Evolutionary conservation across 1,284 basidiomycete species (phyloP).

Genomic region (Pisolithus thermaeus): DNA sequence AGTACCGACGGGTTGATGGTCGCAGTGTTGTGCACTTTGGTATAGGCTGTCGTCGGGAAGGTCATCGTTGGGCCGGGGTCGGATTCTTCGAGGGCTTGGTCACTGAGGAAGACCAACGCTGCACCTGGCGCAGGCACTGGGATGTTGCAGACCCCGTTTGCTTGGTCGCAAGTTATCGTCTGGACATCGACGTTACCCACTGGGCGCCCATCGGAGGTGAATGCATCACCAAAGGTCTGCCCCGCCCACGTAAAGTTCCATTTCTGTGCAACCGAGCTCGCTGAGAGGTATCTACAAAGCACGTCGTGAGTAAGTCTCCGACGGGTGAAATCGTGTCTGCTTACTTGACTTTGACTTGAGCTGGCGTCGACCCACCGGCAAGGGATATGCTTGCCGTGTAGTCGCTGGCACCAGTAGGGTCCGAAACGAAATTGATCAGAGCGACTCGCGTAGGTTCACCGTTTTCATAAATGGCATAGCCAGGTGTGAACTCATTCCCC

Average conservation of each 20-base stretch:
- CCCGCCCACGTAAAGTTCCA: conserved; percentile 71
- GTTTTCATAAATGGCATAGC: conserved; percentile 69
- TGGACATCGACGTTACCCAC: conserved; percentile 43
- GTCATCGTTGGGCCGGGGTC: conserved; percentile 30
- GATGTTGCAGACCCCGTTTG: conserved; percentile 39
- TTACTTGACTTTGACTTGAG: conserved; percentile 51
- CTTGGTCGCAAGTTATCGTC: conserved; percentile 40
- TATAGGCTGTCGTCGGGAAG: conserved; percentile 36
- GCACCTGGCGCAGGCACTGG: conserved; percentile 49
- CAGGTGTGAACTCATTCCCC: conserved; percentile 52
- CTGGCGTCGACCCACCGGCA: conserved; percentile 39
- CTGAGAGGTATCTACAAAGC: conserved; percentile 41
- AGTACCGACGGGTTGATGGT: conserved; percentile 23
- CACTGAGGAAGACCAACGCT: conserved; percentile 51
- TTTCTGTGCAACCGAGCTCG: conserved; percentile 54
- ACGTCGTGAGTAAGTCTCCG: conserved; percentile 4
- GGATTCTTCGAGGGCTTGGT: conserved; percentile 32
- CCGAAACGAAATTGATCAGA: conserved; percentile 65
- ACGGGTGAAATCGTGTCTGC: conserved; percentile 12
- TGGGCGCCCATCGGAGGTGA: conserved; percentile 60
- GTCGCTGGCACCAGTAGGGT: conserved; percentile 45
- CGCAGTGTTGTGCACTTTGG: conserved; percentile 29
- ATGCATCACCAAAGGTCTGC: conserved; percentile 61
- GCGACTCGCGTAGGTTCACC: conserved; percentile 51
- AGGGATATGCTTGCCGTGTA: conserved; percentile 39